Base-by-base conservation (phyloP, 2,329 filamentous ascomycete species). In the Penicillium sp. region DNA sequence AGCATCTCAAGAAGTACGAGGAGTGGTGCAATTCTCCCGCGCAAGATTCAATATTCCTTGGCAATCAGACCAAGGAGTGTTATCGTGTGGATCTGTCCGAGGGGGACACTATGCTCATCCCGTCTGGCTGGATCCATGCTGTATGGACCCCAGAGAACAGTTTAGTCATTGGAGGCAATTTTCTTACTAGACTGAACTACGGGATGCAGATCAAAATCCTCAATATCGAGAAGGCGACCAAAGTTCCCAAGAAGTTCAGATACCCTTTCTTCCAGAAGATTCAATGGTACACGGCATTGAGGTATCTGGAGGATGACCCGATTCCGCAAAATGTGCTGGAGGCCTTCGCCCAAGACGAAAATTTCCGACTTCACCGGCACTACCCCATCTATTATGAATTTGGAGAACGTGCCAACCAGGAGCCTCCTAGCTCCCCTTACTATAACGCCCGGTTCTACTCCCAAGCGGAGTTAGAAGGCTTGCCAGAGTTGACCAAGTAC, bases 61-160 rank as follows among this genome's bases (percentile, higher is more conserved):
- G 83, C 4, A 80, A 84, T 55, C 80, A 86, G 61, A 85, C 84
- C 18, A 85, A 85, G 57, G 85, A 88, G 61, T 88, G 85, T 68
- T 87, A 85, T 64, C 78, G 86, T 46, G 84, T 88, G 42, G 85
- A 88, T 67, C 77, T 89, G 4, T 81, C 79, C 48, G 83, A 84
- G 58, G 86, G 86, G 31, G 86, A 89, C 66, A 89, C 86, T 3
- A 88, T 88, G 82, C 75, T 89, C 42, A 89, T 89, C 59, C 86
- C 86, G 4, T 87, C 86, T 31, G 86, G 86, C 20, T 89, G 86
- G 86, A 89, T 89, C 50, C 86, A 89, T 65, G 85, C 86, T 23
- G 86, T 89, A 7, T 88, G 86, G 84, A 89, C 86, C 9, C 86
- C 86, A 0, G 82, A 85, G 62, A 85, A 88, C 64, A 88, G 85